phyloP scores from a whole-genome alignment of 108 stramenopile genomes.

The Cyclotella sp. region DNA sequence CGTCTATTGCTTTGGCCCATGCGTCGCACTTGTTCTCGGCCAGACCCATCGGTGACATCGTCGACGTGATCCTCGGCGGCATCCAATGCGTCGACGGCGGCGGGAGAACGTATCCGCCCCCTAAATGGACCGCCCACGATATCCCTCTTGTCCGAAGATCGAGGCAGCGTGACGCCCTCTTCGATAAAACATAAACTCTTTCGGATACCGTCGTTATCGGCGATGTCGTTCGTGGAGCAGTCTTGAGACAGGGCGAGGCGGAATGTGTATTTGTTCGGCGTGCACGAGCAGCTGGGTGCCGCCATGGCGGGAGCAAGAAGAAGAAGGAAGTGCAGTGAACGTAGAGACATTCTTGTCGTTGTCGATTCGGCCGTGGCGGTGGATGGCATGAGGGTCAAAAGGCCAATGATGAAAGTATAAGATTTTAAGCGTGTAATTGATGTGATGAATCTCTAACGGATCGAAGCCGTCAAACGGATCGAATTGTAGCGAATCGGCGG shows the following conservation, averaged over 20 bases:
- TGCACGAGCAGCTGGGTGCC: constrained; percentile 7
- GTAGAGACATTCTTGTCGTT: too few relatives aligned
- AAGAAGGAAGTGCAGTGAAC: background rate
- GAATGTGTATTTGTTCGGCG: constrained; percentile 15
- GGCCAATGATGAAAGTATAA: too few relatives aligned
- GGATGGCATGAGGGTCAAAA: too few relatives aligned
- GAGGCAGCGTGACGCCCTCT: background rate
- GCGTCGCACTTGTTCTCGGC: constrained; percentile 4
- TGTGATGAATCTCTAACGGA: too few relatives aligned
- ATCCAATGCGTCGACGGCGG: too few relatives aligned
- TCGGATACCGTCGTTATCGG: constrained; percentile 5
- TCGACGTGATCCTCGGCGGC: too few relatives aligned
- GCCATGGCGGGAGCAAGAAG: background rate
- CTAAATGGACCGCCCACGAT: background rate
- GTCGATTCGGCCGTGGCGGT: too few relatives aligned
- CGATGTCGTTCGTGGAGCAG: constrained; percentile 17
- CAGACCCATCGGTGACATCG: too few relatives aligned
- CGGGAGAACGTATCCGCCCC: background rate
- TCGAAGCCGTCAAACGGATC: too few relatives aligned
- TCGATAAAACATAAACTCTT: constrained; percentile 21
- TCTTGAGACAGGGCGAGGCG: background rate
- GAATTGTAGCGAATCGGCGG: too few relatives aligned
- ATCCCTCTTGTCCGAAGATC: background rate
- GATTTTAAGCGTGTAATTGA: too few relatives aligned
- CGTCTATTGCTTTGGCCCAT: background rate